Evolutionary conservation across 192 early-diverging fungal genomes (phyloP).

Genomic region (Phlyctochytrium bullatum): DNA sequence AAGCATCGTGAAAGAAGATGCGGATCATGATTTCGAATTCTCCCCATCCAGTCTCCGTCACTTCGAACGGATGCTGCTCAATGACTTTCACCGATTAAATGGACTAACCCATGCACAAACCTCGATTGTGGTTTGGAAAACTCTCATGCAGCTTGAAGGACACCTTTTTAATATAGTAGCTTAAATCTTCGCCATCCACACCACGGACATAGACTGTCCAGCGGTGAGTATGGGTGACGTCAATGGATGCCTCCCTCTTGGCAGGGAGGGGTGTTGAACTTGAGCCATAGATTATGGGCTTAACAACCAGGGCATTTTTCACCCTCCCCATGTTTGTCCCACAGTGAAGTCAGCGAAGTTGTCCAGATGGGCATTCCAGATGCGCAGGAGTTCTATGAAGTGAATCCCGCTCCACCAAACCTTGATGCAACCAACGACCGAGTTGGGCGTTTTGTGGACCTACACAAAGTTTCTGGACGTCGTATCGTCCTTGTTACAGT

Average conservation of each 20-base stretch:
- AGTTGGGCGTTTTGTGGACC: conserved; percentile 17
- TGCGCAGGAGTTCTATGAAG: conserved; percentile 11
- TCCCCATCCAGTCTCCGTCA: conserved; percentile 97
- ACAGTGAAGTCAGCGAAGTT: too few species aligned
- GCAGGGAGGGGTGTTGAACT: conserved; percentile 67
- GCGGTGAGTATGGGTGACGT: conserved; percentile 90
- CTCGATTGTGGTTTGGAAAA: conserved; percentile 69
- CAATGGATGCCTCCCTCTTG: conserved; percentile 32
- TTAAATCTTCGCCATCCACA: conserved; percentile 81
- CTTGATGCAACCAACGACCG: not conserved
- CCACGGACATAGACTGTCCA: conserved; percentile 92
- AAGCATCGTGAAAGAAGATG: conserved; percentile 73
- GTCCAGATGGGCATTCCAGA: too few species aligned
- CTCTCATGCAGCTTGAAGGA: conserved; percentile 95
- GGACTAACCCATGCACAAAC: conserved; percentile 23
- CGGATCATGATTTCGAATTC: conserved; percentile 97
- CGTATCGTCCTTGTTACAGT: conserved; percentile 27
- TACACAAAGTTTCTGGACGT: conserved; percentile 10
- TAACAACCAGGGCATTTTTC: not conserved
- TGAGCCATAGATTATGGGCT: conserved; percentile 86
- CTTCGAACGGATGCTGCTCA: conserved; percentile 85
- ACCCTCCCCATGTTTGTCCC: too few species aligned
- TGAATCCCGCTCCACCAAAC: conserved; percentile 13
- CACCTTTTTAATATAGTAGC: conserved; percentile 83
- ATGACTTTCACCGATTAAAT: conserved; percentile 46